A percentile compares a stretch with the other conserved stretches of the same genome.
Evolutionary conservation across 345 rosid species (phyloP).

Genomic region (Lepidium sativum): DNA sequence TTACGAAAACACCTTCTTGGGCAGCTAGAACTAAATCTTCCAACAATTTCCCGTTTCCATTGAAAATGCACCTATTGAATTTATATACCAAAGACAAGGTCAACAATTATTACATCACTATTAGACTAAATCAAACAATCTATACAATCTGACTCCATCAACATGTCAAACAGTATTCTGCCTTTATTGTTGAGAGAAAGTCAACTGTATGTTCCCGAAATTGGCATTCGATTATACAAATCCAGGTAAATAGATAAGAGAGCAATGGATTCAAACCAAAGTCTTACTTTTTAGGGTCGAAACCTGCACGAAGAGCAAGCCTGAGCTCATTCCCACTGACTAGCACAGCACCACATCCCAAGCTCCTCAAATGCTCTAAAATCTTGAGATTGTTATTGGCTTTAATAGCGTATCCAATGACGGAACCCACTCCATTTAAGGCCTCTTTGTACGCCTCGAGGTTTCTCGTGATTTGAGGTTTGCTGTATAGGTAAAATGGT

Average conservation of each 20-base stretch:
- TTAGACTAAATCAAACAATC: not conserved
- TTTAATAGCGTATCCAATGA: conserved; percentile 89
- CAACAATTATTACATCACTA: not conserved
- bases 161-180: not conserved
- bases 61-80: conserved; percentile 72
- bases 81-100: not conserved
- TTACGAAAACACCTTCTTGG: conserved; percentile 86
- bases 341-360: conserved; percentile 93
- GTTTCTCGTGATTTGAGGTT: conserved; percentile 82
- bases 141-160: conserved; percentile 4
- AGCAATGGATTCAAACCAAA: not conserved
- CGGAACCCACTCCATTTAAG: conserved; percentile 54
- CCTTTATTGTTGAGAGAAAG: not conserved
- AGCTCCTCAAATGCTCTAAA: conserved; percentile 79
- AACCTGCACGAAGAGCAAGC: conserved; percentile 80
- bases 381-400: conserved; percentile 89
- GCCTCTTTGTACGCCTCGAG: conserved; percentile 74
- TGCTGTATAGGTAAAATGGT: conserved; percentile 86
- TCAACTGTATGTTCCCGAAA: not conserved
- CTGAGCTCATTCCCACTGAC: conserved; percentile 96
- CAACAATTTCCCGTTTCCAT: conserved; percentile 87
- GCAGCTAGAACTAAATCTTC: conserved; percentile 95
- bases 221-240: not conserved
- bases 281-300: conserved; percentile 74
- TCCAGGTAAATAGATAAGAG: not conserved